Evolutionary conservation across 345 rosid species (phyloP).

Genomic region (Hypericum androsaemum): DNA sequence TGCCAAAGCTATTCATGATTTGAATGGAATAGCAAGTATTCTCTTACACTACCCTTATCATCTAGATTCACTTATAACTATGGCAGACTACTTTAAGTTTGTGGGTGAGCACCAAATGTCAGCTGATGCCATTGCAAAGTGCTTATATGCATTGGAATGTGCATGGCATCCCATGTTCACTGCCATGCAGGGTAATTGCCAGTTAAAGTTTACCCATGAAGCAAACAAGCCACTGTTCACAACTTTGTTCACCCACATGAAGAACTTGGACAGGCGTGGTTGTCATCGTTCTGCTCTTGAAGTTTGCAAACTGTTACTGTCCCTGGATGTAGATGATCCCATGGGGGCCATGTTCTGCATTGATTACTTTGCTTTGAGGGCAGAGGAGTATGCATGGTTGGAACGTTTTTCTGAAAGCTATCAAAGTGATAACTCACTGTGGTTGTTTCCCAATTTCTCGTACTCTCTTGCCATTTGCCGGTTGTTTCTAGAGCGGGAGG

Average conservation of each 20-base stretch:
- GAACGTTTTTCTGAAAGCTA: slow-evolving; percentile 69
- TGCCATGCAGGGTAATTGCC: slow-evolving; percentile 63
- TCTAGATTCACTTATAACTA: slow-evolving; percentile 79
- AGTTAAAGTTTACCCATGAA: slow-evolving; percentile 59
- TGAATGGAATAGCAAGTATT: slow-evolving; percentile 68
- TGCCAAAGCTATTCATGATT: slow-evolving; percentile 75
- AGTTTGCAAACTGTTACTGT: slow-evolving; percentile 78
- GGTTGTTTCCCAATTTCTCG: slow-evolving; percentile 84
- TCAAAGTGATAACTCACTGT: slow-evolving; percentile 57
- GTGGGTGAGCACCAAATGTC: slow-evolving; percentile 78
- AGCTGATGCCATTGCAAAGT: slow-evolving; percentile 69
- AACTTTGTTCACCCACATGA: slow-evolving; percentile 75
- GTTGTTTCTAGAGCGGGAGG: slow-evolving; percentile 51
- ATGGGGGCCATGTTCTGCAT: slow-evolving; percentile 83
- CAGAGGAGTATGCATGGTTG: slow-evolving; percentile 73
- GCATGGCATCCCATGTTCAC: slow-evolving; percentile 85
- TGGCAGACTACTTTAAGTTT: slow-evolving; percentile 83
- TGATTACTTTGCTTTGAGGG: slow-evolving; percentile 81
- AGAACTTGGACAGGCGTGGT: slow-evolving; percentile 79
- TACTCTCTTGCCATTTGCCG: slow-evolving; percentile 77
- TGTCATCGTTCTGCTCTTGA: slow-evolving; percentile 87
- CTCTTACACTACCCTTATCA: slow-evolving; percentile 65
- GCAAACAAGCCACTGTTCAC: slow-evolving; percentile 71
- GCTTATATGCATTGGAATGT: slow-evolving; percentile 77
- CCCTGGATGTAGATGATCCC: slow-evolving; percentile 70